Evolutionary conservation across 2,329 filamentous ascomycete genomes (phyloP).

Genomic region (Monilinia fructigena): DNA sequence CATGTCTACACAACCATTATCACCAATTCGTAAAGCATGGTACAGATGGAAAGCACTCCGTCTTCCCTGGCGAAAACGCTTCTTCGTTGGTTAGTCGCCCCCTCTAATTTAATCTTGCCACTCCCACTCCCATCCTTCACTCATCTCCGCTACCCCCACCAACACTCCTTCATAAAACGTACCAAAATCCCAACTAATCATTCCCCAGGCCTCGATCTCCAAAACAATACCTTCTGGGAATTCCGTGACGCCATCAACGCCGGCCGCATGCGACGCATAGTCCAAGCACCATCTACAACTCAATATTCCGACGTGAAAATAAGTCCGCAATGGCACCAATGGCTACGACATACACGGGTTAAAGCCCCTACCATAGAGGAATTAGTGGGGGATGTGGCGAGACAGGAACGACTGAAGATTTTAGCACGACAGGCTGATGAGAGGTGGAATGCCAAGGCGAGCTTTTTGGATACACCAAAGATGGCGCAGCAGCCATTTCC

Average conservation of each 20-base stretch:
- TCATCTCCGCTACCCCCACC: background rate
- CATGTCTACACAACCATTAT: slow-evolving; percentile 32
- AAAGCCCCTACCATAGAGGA: slow-evolving; percentile 57
- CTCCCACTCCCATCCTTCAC: background rate
- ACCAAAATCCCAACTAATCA: background rate
- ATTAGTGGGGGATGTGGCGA: slow-evolving; percentile 52
- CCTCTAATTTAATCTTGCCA: slow-evolving; percentile 8
- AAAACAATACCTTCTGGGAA: slow-evolving; percentile 69
- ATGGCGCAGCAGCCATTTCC: slow-evolving; percentile 1
- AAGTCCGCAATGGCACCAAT: slow-evolving; percentile 65
- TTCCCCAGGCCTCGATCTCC: slow-evolving; percentile 57
- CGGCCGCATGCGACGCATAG: slow-evolving; percentile 59
- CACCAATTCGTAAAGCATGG: slow-evolving; percentile 45
- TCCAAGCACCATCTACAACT: slow-evolving; percentile 55
- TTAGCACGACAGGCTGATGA: slow-evolving; percentile 62
- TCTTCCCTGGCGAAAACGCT: slow-evolving; percentile 62
- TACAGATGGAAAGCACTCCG: slow-evolving; percentile 61
- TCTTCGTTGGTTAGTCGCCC: slow-evolving; percentile 53
- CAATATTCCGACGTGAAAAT: slow-evolving; percentile 57
- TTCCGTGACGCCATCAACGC: slow-evolving; percentile 50
- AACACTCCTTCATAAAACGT: background rate
- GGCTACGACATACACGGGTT: slow-evolving; percentile 60
- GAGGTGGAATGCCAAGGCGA: slow-evolving; percentile 60
- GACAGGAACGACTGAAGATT: slow-evolving; percentile 53
- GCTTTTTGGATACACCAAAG: slow-evolving; percentile 46